A percentile compares a stretch with the other conserved stretches of the same genome.
Evolutionary conservation across 148 eudicot genomes (phyloP).

Genomic region (Rhododendron vialii): DNA sequence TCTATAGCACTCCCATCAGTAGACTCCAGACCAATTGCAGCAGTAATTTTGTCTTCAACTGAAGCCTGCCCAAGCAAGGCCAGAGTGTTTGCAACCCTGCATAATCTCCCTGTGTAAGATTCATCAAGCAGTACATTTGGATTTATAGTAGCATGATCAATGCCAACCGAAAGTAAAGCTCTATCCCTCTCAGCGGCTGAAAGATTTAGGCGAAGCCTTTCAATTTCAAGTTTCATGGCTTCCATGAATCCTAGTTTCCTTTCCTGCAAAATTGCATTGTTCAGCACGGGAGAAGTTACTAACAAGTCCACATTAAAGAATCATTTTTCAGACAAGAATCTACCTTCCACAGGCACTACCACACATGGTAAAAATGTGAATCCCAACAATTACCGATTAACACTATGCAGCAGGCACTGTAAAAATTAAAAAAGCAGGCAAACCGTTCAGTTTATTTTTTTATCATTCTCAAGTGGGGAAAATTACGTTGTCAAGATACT

Average conservation of each 20-base stretch:
- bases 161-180: conserved; percentile 76
- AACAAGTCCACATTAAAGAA: background rate
- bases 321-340: background rate
- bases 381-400: background rate
- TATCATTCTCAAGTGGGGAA: background rate
- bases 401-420: background rate
- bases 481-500: background rate
- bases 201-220: conserved; percentile 68
- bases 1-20: conserved; percentile 45
- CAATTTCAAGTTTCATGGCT: conserved; percentile 92
- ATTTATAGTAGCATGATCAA: conserved; percentile 85
- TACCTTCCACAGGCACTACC: background rate
- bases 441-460: background rate
- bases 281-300: background rate
- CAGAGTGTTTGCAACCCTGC: conserved; percentile 69
- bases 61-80: conserved; percentile 82
- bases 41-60: conserved; percentile 70
- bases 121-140: conserved; percentile 86
- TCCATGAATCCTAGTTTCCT: conserved; percentile 62
- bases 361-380: background rate
- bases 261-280: conserved; percentile 42
- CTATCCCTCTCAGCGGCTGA: conserved; percentile 96
- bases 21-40: conserved; percentile 69
- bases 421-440: background rate
- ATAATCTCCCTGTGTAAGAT: conserved; percentile 52